Base-by-base conservation (phyloP, 805 yeast species). In the Saccharomycopsis fodiens region DNA sequence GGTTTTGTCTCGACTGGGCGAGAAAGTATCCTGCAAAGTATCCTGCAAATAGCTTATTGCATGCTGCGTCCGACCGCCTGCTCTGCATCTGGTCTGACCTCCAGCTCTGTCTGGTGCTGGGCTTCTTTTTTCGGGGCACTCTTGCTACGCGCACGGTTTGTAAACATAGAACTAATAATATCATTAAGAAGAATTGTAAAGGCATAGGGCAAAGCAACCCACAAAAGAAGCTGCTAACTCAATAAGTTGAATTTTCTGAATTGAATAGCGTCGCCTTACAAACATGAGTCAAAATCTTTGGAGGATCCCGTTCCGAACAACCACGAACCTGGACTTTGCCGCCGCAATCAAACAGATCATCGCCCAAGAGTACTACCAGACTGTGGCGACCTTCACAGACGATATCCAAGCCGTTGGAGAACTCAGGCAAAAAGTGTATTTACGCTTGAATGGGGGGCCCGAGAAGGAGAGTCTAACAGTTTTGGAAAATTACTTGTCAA, bases 291-390 rank as follows among this genome's bases (percentile, higher is more conserved):
- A 60, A 12, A 76, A 76, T 48, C 58, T 79, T 34, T 57, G 78
- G 15, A 65, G 64, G 47, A 62, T 80, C 2, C 83, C 84, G 0
- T 64, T 70, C 17, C 64, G 82, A 40, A 65, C 67, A 44, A 69
- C 82, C 0, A 59, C 62, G 27, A 60, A 62, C 5, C 55, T 72
- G 2, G 69, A 69, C 41, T 52, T 79, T 4, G 69, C 66, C 2
- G 55, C 54, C 1, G 65, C 61, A 16, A 56, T 75, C 5, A 56
- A 68, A 2, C 62, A 62, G 10, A 59, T 75, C 30, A 79, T 82
- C 31, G 64, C 72, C 35, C 56, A 61, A 23, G 79, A 76, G 44
- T 68, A 67, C 42, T 66, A 64, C 45, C 78, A 72, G 52, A 61
- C 68, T 8, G 59, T 74, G 2, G 56, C 64, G 8, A 64, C 60